Conservation (phyloP, 352 stramenopile genomes). For the Phytophthora agathidicida region DNA sequence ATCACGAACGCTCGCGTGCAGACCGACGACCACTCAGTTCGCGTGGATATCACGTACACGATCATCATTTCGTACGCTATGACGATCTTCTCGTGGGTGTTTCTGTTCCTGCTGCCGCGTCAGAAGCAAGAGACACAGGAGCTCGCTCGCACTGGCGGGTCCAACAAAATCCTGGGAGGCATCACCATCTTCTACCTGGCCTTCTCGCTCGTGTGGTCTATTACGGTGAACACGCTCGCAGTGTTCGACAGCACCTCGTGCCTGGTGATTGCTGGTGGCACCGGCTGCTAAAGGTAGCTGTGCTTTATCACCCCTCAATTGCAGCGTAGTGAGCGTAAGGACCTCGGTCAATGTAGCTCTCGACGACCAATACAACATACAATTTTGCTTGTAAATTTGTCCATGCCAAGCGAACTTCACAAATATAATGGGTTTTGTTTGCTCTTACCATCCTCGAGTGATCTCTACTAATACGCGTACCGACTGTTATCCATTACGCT, state of each 20-base stretch:
- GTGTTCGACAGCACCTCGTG: constrained; percentile 42
- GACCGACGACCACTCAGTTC: constrained; percentile 32
- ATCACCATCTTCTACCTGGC: constrained; percentile 36
- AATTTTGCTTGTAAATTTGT: neutral
- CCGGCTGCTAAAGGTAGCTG: constrained; percentile 23
- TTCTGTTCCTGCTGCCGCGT: constrained; percentile 31
- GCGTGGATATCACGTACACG: constrained; percentile 38
- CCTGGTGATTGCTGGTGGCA: constrained; percentile 37
- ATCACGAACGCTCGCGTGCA: constrained; percentile 40
- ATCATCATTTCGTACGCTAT: constrained; percentile 40
- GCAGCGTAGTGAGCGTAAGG: neutral
- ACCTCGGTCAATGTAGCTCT: neutral
- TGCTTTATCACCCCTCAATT: too few species aligned
- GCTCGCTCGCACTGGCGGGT: constrained; percentile 27
- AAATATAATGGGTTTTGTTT: too few species aligned
- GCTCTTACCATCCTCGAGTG: too few species aligned
- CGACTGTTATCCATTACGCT: too few species aligned
- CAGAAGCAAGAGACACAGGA: constrained; percentile 41
- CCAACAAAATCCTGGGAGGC: constrained; percentile 30
- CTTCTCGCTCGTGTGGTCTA: constrained; percentile 33
- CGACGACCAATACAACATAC: neutral
- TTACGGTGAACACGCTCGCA: constrained; percentile 31
- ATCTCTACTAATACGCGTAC: too few species aligned
- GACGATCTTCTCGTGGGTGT: constrained; percentile 35
- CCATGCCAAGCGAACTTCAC: too few species aligned